Conservation (phyloP, 2,329 filamentous ascomycete genomes). For the Alternaria sp. region DNA sequence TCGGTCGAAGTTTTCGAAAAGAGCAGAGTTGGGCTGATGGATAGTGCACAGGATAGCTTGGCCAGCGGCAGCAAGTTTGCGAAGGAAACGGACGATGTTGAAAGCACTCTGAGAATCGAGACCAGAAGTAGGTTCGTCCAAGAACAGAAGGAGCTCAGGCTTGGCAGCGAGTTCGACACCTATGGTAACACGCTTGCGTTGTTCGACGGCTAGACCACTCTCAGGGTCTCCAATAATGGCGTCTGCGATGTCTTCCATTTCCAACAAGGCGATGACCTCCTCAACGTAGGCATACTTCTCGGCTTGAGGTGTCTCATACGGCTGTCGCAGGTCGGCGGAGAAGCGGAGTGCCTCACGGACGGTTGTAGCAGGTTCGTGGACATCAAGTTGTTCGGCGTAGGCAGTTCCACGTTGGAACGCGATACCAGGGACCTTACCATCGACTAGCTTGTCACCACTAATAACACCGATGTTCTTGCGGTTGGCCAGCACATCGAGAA, state of each 20-base stretch:
- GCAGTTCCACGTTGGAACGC: slow-evolving; percentile 69
- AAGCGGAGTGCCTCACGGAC: slow-evolving; percentile 72
- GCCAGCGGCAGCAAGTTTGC: slow-evolving; percentile 76
- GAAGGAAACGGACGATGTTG: slow-evolving; percentile 79
- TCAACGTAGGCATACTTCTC: slow-evolving; percentile 72
- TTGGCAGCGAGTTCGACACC: slow-evolving; percentile 67
- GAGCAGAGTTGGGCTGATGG: slow-evolving; percentile 83
- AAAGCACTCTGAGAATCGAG: slow-evolving; percentile 75
- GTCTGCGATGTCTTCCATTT: slow-evolving; percentile 70
- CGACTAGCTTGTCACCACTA: slow-evolving; percentile 66
- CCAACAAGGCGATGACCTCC: slow-evolving; percentile 67
- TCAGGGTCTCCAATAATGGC: slow-evolving; percentile 68
- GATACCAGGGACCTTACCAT: slow-evolving; percentile 63
- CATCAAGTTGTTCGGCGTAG: slow-evolving; percentile 70
- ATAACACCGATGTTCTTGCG: slow-evolving; percentile 71
- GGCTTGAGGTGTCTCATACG: slow-evolving; percentile 61
- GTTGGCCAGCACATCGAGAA: slow-evolving; percentile 76
- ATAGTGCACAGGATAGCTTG: slow-evolving; percentile 92
- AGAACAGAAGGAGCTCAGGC: slow-evolving; percentile 75
- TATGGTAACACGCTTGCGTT: slow-evolving; percentile 67
- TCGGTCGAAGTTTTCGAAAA: slow-evolving; percentile 89
- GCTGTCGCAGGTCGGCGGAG: slow-evolving; percentile 68
- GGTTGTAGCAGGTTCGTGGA: slow-evolving; percentile 67
- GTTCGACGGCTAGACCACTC: slow-evolving; percentile 68
- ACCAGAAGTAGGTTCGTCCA: slow-evolving; percentile 80